Evolutionary conservation across 2,329 filamentous ascomycete species (phyloP), one percentile per base, ranked within the genome.

Genomic region (Cercospora berteroae): DNA sequence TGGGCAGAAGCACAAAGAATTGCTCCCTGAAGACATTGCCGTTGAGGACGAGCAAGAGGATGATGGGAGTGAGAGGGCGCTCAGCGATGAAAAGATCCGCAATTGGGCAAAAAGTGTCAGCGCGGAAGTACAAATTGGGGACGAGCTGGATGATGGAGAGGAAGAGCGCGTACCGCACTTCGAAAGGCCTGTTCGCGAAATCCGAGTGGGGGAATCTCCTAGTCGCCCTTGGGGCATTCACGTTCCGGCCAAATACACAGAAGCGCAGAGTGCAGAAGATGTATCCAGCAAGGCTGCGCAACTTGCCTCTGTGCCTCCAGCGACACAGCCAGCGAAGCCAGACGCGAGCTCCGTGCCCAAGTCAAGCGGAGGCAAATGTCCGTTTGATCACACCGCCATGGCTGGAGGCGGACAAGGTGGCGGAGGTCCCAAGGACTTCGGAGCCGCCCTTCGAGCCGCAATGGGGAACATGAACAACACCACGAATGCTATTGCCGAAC

Each of bases 211-310:
- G 52, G 94, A 98, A 79, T 96, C 92, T 13, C 94, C 94, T 5
- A 96, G 91, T 78, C 86, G 94, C 55, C 94, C 94, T 13, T 97
- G 94, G 94, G 94, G 94, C 5, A 96, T 97, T 62, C 87, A 88
- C 5, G 89, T 97, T 0, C 94, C 94, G 2, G 79, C 79, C n/a
- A 79, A 80, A 67, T 83, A 82, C 66, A 56, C 25, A 23, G 77
- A 77, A 9, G 78, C 74, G 0, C 77, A 75, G 2, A 82, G 80
- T 5, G 78, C 79, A 16, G 75, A 76, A 23, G 44, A 18, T 7
- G 36, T 33, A 12, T 69, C 80, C 76, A 69, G 78, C 73, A 68
- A 72, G 44, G 77, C 80, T 5, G 82, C 80, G 6, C 78, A 79
- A 18, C 86, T 87, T 3, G 83, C 87, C 1, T 84, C 86, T 39